Evolutionary conservation across 2,329 filamentous ascomycete genomes (phyloP).

Genomic region (Aspergillus fischeri): DNA sequence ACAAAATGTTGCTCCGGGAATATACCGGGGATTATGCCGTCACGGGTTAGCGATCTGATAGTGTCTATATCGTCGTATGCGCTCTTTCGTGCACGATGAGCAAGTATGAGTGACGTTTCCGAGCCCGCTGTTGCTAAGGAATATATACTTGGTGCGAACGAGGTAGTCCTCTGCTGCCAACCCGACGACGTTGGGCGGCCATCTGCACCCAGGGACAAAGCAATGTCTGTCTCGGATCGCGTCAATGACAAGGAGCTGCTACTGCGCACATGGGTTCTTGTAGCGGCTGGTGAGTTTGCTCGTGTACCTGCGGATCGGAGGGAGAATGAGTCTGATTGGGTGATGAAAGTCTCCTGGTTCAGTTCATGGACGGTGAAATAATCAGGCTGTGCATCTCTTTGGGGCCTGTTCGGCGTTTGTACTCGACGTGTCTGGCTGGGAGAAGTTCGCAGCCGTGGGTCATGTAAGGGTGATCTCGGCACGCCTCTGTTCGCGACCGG

Average conservation of each 20-base stretch:
- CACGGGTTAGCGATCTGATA: constrained; percentile 39
- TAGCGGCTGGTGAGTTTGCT: constrained; percentile 36
- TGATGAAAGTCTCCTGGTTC: constrained; percentile 37
- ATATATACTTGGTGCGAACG: constrained; percentile 43
- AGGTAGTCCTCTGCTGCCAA: constrained; percentile 33
- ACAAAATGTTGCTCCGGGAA: constrained; percentile 45
- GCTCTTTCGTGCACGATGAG: constrained; percentile 39
- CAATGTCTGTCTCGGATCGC: constrained; percentile 39
- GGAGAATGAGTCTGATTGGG: constrained; percentile 42
- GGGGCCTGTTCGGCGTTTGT: constrained; percentile 13
- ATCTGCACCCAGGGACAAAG: constrained; percentile 28
- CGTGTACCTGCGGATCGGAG: constrained; percentile 31
- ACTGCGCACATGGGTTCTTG: constrained; percentile 39
- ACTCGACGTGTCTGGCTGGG: constrained; percentile 16
- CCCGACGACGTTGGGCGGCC: constrained; percentile 26
- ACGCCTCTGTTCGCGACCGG: constrained; percentile 27
- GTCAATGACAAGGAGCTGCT: constrained; percentile 41
- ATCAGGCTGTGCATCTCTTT: constrained; percentile 20
- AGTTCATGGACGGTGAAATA: constrained; percentile 37
- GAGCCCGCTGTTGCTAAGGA: constrained; percentile 43
- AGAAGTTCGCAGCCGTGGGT: constrained; percentile 18
- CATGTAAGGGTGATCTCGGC: constrained; percentile 25
- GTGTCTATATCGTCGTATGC: constrained; percentile 45
- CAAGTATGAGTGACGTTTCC: constrained; percentile 43
- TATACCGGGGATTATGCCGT: constrained; percentile 43